These are phyloP conservation scores for Alternaria incomplexa DNA, from an alignment of 2,329 filamentous ascomycete species.

Conservation along the genomic window DNA sequence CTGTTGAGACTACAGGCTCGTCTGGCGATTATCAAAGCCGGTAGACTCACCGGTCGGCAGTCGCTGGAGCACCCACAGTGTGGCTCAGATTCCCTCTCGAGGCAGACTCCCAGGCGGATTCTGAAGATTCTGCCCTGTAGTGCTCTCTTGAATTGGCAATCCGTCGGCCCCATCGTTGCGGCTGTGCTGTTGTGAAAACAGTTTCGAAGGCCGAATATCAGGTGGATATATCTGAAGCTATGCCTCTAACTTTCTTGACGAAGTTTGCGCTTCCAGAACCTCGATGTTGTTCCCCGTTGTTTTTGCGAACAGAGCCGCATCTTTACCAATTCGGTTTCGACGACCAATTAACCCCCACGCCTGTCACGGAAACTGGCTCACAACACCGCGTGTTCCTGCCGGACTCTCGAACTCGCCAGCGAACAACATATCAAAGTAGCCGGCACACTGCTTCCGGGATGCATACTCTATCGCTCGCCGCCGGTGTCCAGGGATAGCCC, in stretches of 20 bases:
- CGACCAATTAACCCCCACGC: neutral
- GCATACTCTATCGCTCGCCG: neutral
- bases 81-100: neutral
- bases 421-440: neutral
- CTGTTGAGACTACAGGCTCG: neutral
- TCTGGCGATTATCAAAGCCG: neutral
- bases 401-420: neutral
- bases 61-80: neutral
- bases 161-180: neutral
- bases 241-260: neutral
- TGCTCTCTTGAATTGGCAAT: neutral
- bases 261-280: neutral
- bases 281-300: neutral
- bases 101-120: neutral
- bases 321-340: neutral
- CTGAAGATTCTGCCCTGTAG: neutral
- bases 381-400: neutral
- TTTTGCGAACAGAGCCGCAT: neutral
- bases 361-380: neutral
- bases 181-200: neutral
- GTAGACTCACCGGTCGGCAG: neutral
- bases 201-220: neutral
- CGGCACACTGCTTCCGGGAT: neutral
- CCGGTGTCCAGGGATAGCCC: neutral
- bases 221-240: neutral